Percentiles rank a stretch among this genome's conserved stretches.
These are phyloP conservation scores for Ophiobolus disseminans DNA, from an alignment of 2,329 filamentous ascomycete genomes.

Conservation along the genomic window DNA sequence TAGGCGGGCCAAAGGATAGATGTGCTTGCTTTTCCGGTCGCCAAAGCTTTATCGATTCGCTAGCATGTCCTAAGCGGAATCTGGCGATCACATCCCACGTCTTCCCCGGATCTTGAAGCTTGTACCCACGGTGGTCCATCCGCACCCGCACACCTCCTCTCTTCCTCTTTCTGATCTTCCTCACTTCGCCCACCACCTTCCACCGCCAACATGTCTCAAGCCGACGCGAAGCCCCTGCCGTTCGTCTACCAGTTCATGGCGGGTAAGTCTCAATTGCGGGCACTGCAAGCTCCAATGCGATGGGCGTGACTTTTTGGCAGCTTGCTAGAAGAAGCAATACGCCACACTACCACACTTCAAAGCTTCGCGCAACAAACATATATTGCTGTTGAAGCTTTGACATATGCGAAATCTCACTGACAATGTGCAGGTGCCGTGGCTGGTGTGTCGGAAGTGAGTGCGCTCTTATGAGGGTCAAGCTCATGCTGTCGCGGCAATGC, in stretches of 20 bases:
- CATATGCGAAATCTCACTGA: constrained; percentile 36
- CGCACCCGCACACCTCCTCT: constrained; percentile 17
- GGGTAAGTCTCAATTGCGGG: constrained; percentile 62
- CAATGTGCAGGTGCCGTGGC: constrained; percentile 77
- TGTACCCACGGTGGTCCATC: constrained; percentile 22
- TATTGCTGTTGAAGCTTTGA: not conserved
- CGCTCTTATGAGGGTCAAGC: constrained; percentile 13
- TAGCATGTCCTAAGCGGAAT: constrained; percentile 13
- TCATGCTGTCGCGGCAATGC: constrained; percentile 22
- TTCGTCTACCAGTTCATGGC: constrained; percentile 96
- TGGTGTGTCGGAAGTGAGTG: constrained; percentile 91
- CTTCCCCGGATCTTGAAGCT: constrained; percentile 40
- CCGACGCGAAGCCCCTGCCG: constrained; percentile 75
- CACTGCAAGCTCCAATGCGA: constrained; percentile 29
- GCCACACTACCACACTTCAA: not conserved
- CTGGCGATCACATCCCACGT: constrained; percentile 35
- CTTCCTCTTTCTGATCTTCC: constrained; percentile 15
- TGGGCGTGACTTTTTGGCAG: constrained; percentile 10
- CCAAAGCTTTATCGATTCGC: constrained; percentile 24
- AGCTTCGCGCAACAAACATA: not conserved
- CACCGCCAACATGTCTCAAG: constrained; percentile 52
- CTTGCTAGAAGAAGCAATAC: constrained; percentile 6
- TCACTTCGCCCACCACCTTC: constrained; percentile 13
- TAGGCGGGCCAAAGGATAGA: constrained; percentile 5
- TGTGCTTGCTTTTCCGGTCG: constrained; percentile 17